Percentiles rank a stretch among this genome's conserved stretches.
These are phyloP conservation scores for Vanderwaltozyma tropicalis DNA, from an alignment of 805 yeast genomes.

Conservation along the genomic window DNA sequence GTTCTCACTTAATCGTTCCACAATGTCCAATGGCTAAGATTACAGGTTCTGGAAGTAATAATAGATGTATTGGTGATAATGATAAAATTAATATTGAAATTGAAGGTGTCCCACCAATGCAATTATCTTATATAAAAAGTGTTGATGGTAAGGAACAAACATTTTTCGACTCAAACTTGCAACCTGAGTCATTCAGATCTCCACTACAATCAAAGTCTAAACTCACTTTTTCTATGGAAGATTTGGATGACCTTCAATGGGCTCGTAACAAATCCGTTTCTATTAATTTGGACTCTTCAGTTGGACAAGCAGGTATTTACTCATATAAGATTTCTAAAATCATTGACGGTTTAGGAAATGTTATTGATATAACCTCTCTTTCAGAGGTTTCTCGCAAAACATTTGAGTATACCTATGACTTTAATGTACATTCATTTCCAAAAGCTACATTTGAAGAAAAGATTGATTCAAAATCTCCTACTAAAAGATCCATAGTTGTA, in stretches of 20 bases:
- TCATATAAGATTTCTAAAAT: slow-evolving; percentile 47
- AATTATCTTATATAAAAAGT: slow-evolving; percentile 43
- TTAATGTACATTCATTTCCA: slow-evolving; percentile 48
- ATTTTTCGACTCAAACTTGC: slow-evolving; percentile 34
- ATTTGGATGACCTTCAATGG: slow-evolving; percentile 34
- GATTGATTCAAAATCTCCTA: slow-evolving; percentile 28
- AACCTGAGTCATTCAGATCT: slow-evolving; percentile 42
- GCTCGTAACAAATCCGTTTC: slow-evolving; percentile 34
- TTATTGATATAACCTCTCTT: slow-evolving; percentile 33
- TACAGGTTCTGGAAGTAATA: slow-evolving; percentile 29
- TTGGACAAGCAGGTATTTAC: slow-evolving; percentile 41
- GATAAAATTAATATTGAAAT: slow-evolving; percentile 46
- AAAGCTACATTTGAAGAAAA: slow-evolving; percentile 37
- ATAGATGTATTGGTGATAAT: slow-evolving; percentile 54
- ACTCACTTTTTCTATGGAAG: slow-evolving; percentile 22
- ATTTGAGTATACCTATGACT: slow-evolving; percentile 32
- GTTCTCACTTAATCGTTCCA: slow-evolving; percentile 56
- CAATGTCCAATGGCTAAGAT: slow-evolving; percentile 60
- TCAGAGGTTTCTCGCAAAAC: slow-evolving; percentile 18
- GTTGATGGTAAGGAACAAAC: slow-evolving; percentile 26
- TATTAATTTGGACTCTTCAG: slow-evolving; percentile 34
- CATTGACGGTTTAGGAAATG: slow-evolving; percentile 59
- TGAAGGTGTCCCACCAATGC: slow-evolving; percentile 72
- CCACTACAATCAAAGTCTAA: slow-evolving; percentile 34
- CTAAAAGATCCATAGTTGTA: slow-evolving; percentile 30